Evolutionary conservation across 495 filamentous ascomycete species (phyloP).

Genomic region (Xylaria scruposa): DNA sequence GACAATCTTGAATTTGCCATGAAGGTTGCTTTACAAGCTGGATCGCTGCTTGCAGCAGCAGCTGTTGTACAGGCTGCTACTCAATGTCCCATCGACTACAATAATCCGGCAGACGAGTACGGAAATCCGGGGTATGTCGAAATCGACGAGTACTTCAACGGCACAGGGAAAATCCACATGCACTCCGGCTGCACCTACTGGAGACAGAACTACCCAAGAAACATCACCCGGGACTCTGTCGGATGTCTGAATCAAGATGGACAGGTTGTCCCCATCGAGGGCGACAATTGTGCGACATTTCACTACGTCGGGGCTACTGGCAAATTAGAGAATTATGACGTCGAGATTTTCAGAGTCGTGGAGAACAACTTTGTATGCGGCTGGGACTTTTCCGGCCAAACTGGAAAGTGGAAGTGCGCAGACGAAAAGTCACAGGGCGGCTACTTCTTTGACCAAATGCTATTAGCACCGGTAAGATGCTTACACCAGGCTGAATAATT

Average conservation of each 20-base stretch:
- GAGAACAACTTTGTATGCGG: conserved; percentile 6
- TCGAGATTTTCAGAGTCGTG: not conserved
- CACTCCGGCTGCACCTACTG: conserved; percentile 13
- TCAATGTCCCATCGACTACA: not conserved
- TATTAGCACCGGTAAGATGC: not conserved
- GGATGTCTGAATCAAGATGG: conserved; percentile 12
- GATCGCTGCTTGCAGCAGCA: not conserved
- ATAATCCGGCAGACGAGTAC: not conserved
- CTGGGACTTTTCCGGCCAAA: not conserved
- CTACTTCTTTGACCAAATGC: not conserved
- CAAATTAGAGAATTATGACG: not conserved
- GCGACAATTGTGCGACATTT: conserved; percentile 7
- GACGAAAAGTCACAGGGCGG: not conserved
- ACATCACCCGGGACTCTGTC: not conserved
- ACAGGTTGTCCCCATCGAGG: not conserved
- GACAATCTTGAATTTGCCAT: not conserved
- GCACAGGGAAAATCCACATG: not conserved
- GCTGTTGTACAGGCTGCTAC: not conserved
- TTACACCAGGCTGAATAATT: not conserved
- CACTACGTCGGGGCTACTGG: not conserved
- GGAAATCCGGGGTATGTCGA: not conserved
- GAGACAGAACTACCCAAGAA: conserved; percentile 5
- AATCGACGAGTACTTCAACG: not conserved
- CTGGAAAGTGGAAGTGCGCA: not conserved
- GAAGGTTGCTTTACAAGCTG: not conserved